Percentiles rank a stretch among this genome's conserved stretches.
Conservation (phyloP, 192 early-diverging fungal species). For the Linnemannia elongata region DNA sequence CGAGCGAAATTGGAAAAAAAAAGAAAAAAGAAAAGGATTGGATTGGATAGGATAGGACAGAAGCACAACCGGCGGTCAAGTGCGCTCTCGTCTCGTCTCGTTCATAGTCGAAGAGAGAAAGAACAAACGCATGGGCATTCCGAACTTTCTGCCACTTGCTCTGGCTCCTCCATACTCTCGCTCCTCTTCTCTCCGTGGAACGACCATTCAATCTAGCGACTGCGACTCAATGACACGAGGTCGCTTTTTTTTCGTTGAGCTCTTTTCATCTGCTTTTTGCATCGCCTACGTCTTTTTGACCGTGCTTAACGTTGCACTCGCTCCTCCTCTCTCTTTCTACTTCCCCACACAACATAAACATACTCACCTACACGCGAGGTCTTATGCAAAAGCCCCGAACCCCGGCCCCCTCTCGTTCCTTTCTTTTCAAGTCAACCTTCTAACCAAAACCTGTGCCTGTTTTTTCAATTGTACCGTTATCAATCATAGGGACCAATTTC, state of each 20-base stretch:
- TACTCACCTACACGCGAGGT: background rate
- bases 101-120: background rate
- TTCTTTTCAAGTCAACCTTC: background rate
- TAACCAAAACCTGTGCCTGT: background rate
- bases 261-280: slow-evolving; percentile 5
- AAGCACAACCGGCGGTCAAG: background rate
- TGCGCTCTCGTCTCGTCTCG: background rate
- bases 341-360: background rate
- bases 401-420: background rate
- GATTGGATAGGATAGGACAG: too few relatives aligned
- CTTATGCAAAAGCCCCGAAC: slow-evolving; percentile 1
- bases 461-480: background rate
- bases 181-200: background rate
- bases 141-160: slow-evolving; percentile 8
- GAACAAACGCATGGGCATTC: background rate
- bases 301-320: background rate
- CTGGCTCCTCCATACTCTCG: background rate
- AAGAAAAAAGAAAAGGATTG: too few relatives aligned
- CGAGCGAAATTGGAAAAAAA: background rate
- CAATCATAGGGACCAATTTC: slow-evolving; percentile 23
- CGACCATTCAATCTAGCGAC: background rate
- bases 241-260: slow-evolving; percentile 22
- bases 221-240: background rate
- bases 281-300: background rate
- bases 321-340: background rate